These are phyloP conservation scores for Nannochloris sp. DNA, from an alignment of 139 green algal species.

Conservation along the genomic window DNA sequence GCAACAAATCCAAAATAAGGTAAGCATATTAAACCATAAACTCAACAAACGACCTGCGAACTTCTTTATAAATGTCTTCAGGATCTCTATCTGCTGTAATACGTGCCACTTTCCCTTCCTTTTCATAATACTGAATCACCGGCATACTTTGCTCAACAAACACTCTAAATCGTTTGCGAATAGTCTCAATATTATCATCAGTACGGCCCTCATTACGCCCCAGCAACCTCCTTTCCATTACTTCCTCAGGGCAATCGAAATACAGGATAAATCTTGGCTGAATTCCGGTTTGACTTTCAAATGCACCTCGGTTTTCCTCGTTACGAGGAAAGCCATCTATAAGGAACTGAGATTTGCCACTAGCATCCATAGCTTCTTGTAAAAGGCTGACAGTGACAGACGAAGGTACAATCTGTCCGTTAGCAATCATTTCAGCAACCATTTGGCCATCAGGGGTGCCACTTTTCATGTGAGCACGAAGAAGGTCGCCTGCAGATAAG, in stretches of 20 bases:
- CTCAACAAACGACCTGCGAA: conserved; percentile 21
- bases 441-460: conserved; percentile 77
- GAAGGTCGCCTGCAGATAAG: conserved; percentile 86
- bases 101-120: conserved; percentile 53
- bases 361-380: conserved; percentile 74
- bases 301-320: conserved; percentile 82
- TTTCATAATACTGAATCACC: conserved; percentile 74
- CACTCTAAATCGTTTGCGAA: conserved; percentile 89
- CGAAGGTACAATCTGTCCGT: conserved; percentile 68
- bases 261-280: conserved; percentile 83
- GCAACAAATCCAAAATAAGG: too few relatives aligned
- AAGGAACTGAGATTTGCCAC: conserved; percentile 63
- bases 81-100: conserved; percentile 47
- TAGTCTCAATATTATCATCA: conserved; percentile 96
- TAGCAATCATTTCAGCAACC: conserved; percentile 90
- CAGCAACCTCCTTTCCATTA: conserved; percentile 86
- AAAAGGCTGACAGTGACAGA: conserved; percentile 84
- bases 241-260: conserved; percentile 88
- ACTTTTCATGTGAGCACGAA: conserved; percentile 83
- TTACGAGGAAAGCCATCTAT: conserved; percentile 96
- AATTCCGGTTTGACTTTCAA: conserved; percentile 66
- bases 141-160: conserved; percentile 79
- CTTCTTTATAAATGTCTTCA: conserved; percentile 58
- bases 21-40: background rate
- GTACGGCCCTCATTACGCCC: conserved; percentile 77